Evolutionary conservation across 2,329 filamentous ascomycete species (phyloP).

Genomic region (Leptoxyphium fumago): DNA sequence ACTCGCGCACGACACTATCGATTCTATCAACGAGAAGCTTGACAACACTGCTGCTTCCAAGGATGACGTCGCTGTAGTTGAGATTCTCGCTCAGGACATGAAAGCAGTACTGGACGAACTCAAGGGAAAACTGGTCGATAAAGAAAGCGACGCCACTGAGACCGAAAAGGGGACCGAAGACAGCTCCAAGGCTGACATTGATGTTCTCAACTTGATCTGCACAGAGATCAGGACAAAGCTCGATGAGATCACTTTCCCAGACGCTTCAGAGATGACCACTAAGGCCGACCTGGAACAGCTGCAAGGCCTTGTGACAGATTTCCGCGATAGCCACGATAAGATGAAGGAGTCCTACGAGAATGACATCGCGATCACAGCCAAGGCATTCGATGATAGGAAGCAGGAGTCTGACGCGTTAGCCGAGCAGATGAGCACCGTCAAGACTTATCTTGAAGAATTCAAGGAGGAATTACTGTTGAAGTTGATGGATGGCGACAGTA

Average conservation of each 20-base stretch:
- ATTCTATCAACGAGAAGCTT: constrained; percentile 49
- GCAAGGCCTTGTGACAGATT: constrained; percentile 34
- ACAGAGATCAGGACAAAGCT: constrained; percentile 73
- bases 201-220: constrained; percentile 63
- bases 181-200: constrained; percentile 68
- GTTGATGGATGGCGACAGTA: constrained; percentile 58
- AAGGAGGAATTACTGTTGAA: constrained; percentile 62
- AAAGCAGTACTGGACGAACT: constrained; percentile 59
- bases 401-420: constrained; percentile 66
- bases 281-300: constrained; percentile 63
- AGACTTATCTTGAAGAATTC: constrained; percentile 61
- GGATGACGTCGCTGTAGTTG: constrained; percentile 63
- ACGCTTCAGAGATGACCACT: constrained; percentile 54
- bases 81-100: constrained; percentile 65
- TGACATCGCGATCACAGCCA: constrained; percentile 59
- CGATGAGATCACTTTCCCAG: constrained; percentile 56
- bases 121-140: constrained; percentile 23
- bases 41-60: constrained; percentile 57
- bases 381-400: constrained; percentile 71
- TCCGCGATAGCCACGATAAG: constrained; percentile 46
- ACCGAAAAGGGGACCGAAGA: constrained; percentile 32
- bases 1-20: constrained; percentile 61
- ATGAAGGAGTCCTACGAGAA: constrained; percentile 59
- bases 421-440: constrained; percentile 66
- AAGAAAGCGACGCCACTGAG: constrained; percentile 32